Evolutionary conservation across 2,329 filamentous ascomycete genomes (phyloP), one percentile per base, ranked within the genome.

Genomic region (Fusarium duplospermum): DNA sequence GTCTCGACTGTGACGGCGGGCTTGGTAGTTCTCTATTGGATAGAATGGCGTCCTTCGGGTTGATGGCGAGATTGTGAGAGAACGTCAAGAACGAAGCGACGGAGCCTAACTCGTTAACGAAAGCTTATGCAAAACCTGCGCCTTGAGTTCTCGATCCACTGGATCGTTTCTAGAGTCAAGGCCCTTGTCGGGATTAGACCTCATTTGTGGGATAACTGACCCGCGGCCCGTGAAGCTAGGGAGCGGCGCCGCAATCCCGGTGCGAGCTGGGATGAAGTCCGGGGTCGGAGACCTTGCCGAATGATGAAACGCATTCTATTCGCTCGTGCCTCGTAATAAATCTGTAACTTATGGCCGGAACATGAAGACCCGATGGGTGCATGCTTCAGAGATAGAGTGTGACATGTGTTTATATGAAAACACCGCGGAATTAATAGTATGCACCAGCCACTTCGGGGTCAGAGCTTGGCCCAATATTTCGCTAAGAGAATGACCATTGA

Each of bases 191-290:
- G 57, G 45, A 18, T 27, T n/a, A 22, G 36, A n/a, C 10, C 52
- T 69, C 66, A 74, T 74, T 77, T 69, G 70, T 78, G 74, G 74
- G 74, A 75, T 70, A 72, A 74, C 35, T 27, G 22, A 33, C 20
- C 42, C 35, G 58, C 52, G 54, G 33, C 71, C 69, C 45, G 63
- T 38, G 35, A 20, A 11, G 27, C 29, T 40, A 71, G 45, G 71
- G 62, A 65, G 20, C 50, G 18, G 38, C 38, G 29, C 62, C 50
- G 20, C 38, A 38, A 36, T 59, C 35, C 60, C 66, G 72, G 69
- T 58, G 71, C 58, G 56, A 61, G 64, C 52, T 58, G 63, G 71
- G 64, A 65, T 31, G 50, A 52, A 64, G 72, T 72, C 74, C 65
- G 72, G 72, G 69, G 66, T 60, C 52, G 60, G 61, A 67, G 61